phyloP scores from a whole-genome alignment of 345 rosid genomes.

The Citrus maxima region DNA sequence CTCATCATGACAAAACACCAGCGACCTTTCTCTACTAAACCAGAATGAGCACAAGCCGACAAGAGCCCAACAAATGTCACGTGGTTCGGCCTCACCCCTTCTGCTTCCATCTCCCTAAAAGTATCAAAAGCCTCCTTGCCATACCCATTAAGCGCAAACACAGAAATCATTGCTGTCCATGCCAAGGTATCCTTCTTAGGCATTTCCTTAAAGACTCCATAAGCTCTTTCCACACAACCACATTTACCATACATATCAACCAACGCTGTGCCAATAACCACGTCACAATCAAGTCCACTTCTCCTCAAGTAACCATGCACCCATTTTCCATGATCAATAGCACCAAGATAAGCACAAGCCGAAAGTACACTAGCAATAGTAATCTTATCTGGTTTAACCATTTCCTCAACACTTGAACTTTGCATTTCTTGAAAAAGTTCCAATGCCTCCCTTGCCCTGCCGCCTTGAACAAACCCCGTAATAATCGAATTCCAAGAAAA shows the following conservation, averaged over 20 bases:
- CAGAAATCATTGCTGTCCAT: conserved; percentile 67
- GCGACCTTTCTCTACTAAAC: conserved; percentile 48
- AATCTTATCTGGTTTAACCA: conserved; percentile 46
- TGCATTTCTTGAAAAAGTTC: conserved; percentile 52
- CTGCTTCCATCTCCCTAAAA: conserved; percentile 44
- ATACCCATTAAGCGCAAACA: conserved; percentile 51
- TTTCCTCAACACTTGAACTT: conserved; percentile 13
- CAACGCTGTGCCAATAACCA: conserved; percentile 49
- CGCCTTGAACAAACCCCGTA: conserved; percentile 55
- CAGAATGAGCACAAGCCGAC: conserved; percentile 66
- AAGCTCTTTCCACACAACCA: conserved; percentile 45
- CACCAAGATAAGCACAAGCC: conserved; percentile 64
- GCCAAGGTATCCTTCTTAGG: conserved; percentile 47
- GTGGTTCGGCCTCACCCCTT: conserved; percentile 47
- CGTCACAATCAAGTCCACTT: conserved; percentile 45
- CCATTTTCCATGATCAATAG: conserved; percentile 52
- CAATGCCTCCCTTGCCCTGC: conserved; percentile 47
- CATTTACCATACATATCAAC: conserved; percentile 73
- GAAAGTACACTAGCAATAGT: conserved; percentile 53
- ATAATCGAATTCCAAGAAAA: conserved; percentile 61
- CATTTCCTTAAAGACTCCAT: conserved; percentile 41
- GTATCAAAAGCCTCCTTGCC: conserved; percentile 41
- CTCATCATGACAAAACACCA: conserved; percentile 46
- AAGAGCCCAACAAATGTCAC: conserved; percentile 56
- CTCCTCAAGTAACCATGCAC: conserved; percentile 41